Evolutionary conservation across 106 monocot genomes (phyloP).

Genomic region (Cymbidium sinense): DNA sequence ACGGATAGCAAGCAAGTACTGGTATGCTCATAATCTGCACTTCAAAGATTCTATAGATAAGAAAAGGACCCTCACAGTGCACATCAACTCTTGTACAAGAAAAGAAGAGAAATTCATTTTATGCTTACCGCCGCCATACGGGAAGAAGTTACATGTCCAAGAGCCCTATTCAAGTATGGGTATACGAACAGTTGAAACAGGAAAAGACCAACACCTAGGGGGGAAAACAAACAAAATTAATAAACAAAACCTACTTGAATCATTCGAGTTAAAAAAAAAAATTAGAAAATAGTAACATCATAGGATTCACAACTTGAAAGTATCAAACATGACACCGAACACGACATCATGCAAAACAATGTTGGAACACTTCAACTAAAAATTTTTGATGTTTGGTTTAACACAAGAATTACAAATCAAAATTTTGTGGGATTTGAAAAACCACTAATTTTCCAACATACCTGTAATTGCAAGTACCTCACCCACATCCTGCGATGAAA

Average conservation of each 20-base stretch:
- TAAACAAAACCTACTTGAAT: no score
- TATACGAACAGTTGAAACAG: slow-evolving; percentile 51
- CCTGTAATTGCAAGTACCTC: slow-evolving; percentile 54
- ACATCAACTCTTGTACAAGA: neutral
- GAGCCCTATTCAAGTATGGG: slow-evolving; percentile 16
- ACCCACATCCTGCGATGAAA: slow-evolving; percentile 46
- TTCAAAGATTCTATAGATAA: neutral
- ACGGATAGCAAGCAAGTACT: slow-evolving; percentile 46
- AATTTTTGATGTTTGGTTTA: no score
- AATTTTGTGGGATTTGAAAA: no score
- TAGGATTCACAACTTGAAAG: no score
- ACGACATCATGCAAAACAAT: no score
- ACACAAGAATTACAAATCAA: no score
- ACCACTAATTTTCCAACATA: neutral
- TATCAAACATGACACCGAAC: no score
- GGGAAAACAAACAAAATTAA: neutral
- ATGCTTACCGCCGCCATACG: slow-evolving; percentile 48
- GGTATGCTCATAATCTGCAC: slow-evolving; percentile 52
- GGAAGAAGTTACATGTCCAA: slow-evolving; percentile 25
- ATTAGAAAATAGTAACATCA: no score
- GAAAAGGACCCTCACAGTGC: no score
- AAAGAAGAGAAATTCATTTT: neutral
- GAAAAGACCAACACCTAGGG: slow-evolving; percentile 36
- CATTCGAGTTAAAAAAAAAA: no score
- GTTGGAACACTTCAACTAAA: no score